Evolutionary conservation across 2,329 filamentous ascomycete genomes (phyloP).

Genomic region (Aureobasidium namibiae): DNA sequence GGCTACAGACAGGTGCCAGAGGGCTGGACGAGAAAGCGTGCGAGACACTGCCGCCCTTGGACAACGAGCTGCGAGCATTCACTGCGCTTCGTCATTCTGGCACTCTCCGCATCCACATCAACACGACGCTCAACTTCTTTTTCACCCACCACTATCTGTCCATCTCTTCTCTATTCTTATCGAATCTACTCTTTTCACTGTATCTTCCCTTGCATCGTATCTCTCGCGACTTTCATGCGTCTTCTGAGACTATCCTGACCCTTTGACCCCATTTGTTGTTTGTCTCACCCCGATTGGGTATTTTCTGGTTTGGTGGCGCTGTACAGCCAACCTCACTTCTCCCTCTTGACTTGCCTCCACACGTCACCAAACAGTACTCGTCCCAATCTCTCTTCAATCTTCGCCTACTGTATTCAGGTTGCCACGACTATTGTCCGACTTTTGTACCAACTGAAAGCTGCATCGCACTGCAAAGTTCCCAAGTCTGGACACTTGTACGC

Average conservation of each 20-base stretch:
- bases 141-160: neutral
- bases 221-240: neutral
- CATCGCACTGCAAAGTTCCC: neutral
- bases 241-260: neutral
- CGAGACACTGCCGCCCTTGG: neutral
- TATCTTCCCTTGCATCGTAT: neutral
- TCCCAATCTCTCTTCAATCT: neutral
- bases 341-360: neutral
- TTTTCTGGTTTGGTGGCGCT: neutral
- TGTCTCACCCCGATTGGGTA: neutral
- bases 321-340: neutral
- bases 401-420: neutral
- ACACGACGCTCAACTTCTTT: neutral
- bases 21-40: neutral
- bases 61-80: neutral
- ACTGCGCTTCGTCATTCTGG: constrained; percentile 1
- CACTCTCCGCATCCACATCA: neutral
- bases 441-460: neutral
- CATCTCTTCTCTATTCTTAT: neutral
- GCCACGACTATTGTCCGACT: neutral
- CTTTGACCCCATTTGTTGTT: neutral
- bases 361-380: neutral
- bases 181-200: neutral
- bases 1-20: neutral
- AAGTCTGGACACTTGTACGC: neutral